Evolutionary conservation across 169 alveolate species (phyloP).

Genomic region (Miamiensis avidus): DNA sequence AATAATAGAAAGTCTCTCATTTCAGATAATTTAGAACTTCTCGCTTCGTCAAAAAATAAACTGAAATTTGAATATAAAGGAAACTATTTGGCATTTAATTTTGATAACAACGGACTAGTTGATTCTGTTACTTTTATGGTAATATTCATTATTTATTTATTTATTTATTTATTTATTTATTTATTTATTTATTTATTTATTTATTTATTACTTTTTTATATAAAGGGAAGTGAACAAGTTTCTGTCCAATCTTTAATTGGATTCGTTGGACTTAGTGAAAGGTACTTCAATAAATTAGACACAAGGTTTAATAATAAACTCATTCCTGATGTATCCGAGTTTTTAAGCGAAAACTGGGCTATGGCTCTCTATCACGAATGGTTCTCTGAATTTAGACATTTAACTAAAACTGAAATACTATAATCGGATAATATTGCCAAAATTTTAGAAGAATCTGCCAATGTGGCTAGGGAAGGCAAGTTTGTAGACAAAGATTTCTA

Average conservation of each 20-base stretch:
- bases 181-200: background rate
- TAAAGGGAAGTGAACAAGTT: constrained; percentile 72
- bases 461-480: constrained; percentile 72
- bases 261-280: constrained; percentile 85
- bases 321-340: constrained; percentile 83
- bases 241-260: constrained; percentile 77
- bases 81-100: constrained; percentile 80
- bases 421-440: constrained; percentile 60
- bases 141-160: background rate
- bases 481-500: constrained; percentile 72
- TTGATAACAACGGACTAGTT: constrained; percentile 82
- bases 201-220: background rate
- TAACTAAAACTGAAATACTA: constrained; percentile 75
- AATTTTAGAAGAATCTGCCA: constrained; percentile 73
- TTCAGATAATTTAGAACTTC: constrained; percentile 71
- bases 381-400: constrained; percentile 85
- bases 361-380: constrained; percentile 88
- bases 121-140: constrained; percentile 81
- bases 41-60: background rate
- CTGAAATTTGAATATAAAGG: constrained; percentile 45
- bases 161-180: background rate
- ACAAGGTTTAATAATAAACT: constrained; percentile 69
- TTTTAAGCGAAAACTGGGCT: constrained; percentile 89
- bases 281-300: constrained; percentile 78
- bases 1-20: constrained; percentile 74